Evolutionary conservation across 2,329 filamentous ascomycete genomes (phyloP).

Genomic region (Ceratocystiopsis minuta): DNA sequence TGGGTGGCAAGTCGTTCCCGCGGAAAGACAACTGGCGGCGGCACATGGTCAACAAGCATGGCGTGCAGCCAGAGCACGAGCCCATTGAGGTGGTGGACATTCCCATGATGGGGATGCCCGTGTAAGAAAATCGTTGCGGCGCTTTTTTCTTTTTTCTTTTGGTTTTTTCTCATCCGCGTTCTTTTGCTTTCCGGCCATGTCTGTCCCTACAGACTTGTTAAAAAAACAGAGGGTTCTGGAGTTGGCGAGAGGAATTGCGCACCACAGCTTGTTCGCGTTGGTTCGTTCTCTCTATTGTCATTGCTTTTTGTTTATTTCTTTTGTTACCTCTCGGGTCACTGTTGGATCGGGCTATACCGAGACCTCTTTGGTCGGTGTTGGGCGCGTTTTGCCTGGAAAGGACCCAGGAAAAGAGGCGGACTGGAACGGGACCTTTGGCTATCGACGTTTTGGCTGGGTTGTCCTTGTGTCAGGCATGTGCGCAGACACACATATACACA

Average conservation of each 20-base stretch:
- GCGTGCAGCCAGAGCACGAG: constrained; percentile 19
- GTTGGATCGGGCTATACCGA: too few relatives aligned
- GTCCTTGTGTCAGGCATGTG: too few relatives aligned
- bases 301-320: background rate
- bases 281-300: background rate
- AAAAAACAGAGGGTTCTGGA: too few relatives aligned
- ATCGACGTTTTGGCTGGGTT: background rate
- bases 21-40: constrained; percentile 45
- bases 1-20: constrained; percentile 39
- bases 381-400: too few relatives aligned
- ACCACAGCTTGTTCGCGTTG: too few relatives aligned
- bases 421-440: too few relatives aligned
- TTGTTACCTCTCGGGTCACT: background rate
- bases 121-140: too few relatives aligned
- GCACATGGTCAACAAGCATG: constrained; percentile 43
- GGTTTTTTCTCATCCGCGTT: too few relatives aligned
- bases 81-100: constrained; percentile 26
- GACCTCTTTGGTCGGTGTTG: too few relatives aligned
- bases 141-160: background rate
- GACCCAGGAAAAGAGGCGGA: background rate
- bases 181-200: background rate
- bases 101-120: constrained; percentile 12
- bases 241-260: too few relatives aligned
- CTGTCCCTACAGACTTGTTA: too few relatives aligned
- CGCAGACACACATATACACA: background rate